phyloP scores from a whole-genome alignment of 2,329 filamentous ascomycete species.

The Lasiodiplodia sp. region DNA sequence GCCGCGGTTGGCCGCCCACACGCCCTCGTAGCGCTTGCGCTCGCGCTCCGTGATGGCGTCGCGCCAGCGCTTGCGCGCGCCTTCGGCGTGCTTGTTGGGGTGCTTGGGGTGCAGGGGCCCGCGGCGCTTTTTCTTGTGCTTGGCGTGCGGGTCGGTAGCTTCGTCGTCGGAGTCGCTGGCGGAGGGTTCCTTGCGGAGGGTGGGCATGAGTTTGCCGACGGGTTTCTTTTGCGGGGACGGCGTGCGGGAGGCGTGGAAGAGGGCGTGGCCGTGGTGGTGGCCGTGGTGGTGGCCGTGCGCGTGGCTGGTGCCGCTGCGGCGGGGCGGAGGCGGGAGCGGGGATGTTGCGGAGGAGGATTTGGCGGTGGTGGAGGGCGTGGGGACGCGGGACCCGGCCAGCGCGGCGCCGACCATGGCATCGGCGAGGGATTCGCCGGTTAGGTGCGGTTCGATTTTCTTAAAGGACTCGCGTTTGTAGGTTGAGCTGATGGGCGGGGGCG shows the following conservation, averaged over 20 bases:
- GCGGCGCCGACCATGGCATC: slow-evolving; percentile 79
- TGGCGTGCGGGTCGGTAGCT: slow-evolving; percentile 58
- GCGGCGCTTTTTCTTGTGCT: slow-evolving; percentile 66
- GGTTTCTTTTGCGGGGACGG: slow-evolving; percentile 54
- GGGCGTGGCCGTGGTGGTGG: slow-evolving; percentile 20
- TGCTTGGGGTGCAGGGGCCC: slow-evolving; percentile 58
- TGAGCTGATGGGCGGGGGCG: slow-evolving; percentile 43
- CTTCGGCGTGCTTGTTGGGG: slow-evolving; percentile 76
- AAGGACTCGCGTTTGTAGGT: slow-evolving; percentile 47
- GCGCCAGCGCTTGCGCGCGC: slow-evolving; percentile 76
- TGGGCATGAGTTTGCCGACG: slow-evolving; percentile 67
- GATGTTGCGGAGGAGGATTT: slow-evolving; percentile 37
- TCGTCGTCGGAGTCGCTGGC: slow-evolving; percentile 59
- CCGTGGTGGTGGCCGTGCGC: slow-evolving; percentile 41
- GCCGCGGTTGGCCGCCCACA: slow-evolving; percentile 84
- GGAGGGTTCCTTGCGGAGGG: slow-evolving; percentile 63
- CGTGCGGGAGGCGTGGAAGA: slow-evolving; percentile 40
- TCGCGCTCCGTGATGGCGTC: slow-evolving; percentile 76
- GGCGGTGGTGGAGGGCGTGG: slow-evolving; percentile 52
- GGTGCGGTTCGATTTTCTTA: slow-evolving; percentile 52
- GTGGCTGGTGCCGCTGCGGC: slow-evolving; percentile 50
- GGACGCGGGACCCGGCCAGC: slow-evolving; percentile 68
- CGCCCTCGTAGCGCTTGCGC: slow-evolving; percentile 80
- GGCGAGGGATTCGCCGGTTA: slow-evolving; percentile 71
- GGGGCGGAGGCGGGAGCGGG: slow-evolving; percentile 50